phyloP scores from a whole-genome alignment of 129 eudicot genomes.

The Centaurea solstitialis region DNA sequence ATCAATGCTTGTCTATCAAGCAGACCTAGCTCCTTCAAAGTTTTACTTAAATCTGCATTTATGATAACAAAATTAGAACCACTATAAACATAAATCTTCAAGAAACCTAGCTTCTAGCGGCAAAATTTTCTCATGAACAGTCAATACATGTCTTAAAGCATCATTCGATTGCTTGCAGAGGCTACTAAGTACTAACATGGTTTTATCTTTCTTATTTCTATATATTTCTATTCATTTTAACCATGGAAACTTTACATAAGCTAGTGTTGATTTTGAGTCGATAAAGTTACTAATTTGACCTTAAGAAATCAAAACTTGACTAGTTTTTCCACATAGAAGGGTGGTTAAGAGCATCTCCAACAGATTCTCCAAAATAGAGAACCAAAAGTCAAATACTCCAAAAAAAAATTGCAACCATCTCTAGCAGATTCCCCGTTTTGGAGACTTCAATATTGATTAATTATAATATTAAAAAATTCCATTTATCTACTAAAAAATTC shows the following conservation, averaged over 20 bases:
- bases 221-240: background rate
- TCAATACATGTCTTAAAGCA: background rate
- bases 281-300: slow-evolving; percentile 2
- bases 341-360: background rate
- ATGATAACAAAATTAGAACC: slow-evolving; percentile 17
- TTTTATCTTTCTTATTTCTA: background rate
- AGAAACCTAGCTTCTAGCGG: background rate
- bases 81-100: background rate
- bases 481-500: no score
- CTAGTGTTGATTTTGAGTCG: background rate
- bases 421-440: no score
- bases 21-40: slow-evolving; percentile 61
- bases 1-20: slow-evolving; percentile 73
- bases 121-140: background rate
- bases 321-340: background rate
- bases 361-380: no score
- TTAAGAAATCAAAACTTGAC: background rate
- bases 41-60: slow-evolving; percentile 59
- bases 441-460: no score
- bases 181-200: background rate
- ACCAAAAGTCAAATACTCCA: no score
- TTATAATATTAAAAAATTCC: no score
- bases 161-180: background rate
- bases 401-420: no score
- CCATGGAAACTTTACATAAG: background rate